phyloP scores from a whole-genome alignment of 192 early-diverging fungal species.

The Phlyctochytrium planicorne region DNA sequence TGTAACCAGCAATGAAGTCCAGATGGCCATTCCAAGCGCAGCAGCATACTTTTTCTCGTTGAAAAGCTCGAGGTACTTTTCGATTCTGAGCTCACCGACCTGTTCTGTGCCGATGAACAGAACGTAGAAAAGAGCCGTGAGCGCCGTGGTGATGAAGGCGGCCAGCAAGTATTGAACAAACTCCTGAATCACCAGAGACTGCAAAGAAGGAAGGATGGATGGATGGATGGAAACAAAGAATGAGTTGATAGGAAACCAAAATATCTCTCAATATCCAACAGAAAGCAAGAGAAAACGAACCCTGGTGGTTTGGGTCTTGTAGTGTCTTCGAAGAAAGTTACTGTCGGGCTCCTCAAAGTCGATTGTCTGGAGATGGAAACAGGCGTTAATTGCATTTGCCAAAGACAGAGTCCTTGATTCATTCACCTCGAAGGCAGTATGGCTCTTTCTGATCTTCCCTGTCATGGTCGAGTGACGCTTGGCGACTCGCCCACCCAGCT shows the following conservation, averaged over 20 bases:
- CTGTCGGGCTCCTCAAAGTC: constrained; percentile 45
- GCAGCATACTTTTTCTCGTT: constrained; percentile 2
- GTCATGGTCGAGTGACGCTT: neutral
- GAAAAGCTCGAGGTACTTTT: constrained; percentile 18
- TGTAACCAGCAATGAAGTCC: constrained; percentile 24
- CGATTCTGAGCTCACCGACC: constrained; percentile 26
- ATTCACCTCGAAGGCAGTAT: neutral
- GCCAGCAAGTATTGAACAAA: constrained; percentile 30
- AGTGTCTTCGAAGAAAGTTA: constrained; percentile 30
- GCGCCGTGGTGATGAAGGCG: constrained; percentile 15
- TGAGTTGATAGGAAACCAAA: neutral
- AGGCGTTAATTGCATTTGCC: neutral
- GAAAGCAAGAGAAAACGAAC: too few species aligned
- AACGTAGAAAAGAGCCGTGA: constrained; percentile 21
- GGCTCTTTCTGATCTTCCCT: neutral
- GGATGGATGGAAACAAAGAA: neutral
- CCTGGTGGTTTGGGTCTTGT: constrained; percentile 14
- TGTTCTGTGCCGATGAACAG: constrained; percentile 32
- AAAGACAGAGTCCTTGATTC: neutral
- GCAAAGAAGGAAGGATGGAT: neutral
- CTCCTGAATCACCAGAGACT: constrained; percentile 19
- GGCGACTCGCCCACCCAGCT: neutral
- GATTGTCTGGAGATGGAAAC: constrained; percentile 25
- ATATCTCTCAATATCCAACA: neutral
- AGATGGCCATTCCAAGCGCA: constrained; percentile 30